Evolutionary conservation across 179 eudicot genomes (phyloP).

Genomic region (Heliamphora pulchella): DNA sequence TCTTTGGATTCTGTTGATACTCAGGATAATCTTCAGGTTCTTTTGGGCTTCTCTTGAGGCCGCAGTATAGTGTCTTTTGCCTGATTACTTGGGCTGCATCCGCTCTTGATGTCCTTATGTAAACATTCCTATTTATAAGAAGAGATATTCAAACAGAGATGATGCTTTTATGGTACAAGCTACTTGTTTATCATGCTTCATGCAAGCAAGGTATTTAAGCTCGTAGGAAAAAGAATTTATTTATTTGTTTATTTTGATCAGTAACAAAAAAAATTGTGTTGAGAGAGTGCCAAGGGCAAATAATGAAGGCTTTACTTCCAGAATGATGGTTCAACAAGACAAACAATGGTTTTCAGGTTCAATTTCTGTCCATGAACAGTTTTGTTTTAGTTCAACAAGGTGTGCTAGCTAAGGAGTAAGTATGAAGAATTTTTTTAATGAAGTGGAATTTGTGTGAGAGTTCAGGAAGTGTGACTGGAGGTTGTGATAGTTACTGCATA

Average conservation of each 20-base stretch:
- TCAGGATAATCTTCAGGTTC: background rate
- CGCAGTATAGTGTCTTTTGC: background rate
- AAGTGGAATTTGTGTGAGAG: too few relatives aligned
- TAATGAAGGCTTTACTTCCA: background rate
- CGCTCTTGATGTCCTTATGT: background rate
- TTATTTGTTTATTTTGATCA: background rate
- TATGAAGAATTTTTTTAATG: too few relatives aligned
- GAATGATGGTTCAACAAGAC: background rate
- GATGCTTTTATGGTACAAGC: background rate
- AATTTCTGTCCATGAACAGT: too few relatives aligned
- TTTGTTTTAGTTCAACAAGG: too few relatives aligned
- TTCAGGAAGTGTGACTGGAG: too few relatives aligned
- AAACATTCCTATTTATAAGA: background rate
- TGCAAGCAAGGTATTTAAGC: background rate
- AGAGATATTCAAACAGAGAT: background rate
- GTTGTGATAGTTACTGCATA: too few relatives aligned
- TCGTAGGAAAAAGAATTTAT: background rate
- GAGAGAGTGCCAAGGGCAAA: background rate
- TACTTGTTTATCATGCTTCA: background rate
- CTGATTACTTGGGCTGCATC: background rate
- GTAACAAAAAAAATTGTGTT: too few relatives aligned
- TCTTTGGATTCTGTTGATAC: background rate
- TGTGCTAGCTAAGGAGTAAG: too few relatives aligned
- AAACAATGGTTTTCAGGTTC: background rate
- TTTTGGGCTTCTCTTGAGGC: background rate